Evolutionary conservation across 1,139 yeast genomes (phyloP).

Genomic region (Scheffersomyces segobiensis): DNA sequence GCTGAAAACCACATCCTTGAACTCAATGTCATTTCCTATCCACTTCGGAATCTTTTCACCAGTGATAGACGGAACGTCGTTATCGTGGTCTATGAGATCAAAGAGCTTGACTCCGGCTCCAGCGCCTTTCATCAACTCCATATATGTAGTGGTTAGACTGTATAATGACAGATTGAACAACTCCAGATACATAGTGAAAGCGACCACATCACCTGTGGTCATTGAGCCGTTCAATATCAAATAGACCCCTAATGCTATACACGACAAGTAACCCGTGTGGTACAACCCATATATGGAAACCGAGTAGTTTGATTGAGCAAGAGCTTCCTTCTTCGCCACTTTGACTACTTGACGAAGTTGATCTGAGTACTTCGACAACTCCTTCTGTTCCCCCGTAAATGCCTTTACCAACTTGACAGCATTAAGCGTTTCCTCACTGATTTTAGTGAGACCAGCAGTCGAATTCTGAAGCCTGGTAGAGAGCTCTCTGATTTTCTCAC

Average conservation of each 20-base stretch:
- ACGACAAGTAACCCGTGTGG: slow-evolving; percentile 47
- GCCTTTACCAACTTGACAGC: slow-evolving; percentile 48
- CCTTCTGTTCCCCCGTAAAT: slow-evolving; percentile 48
- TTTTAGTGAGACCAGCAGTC: slow-evolving; percentile 48
- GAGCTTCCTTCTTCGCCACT: slow-evolving; percentile 48
- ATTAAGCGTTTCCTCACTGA: slow-evolving; percentile 47
- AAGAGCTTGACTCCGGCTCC: slow-evolving; percentile 54
- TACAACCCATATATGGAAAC: slow-evolving; percentile 48
- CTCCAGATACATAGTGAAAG: slow-evolving; percentile 52
- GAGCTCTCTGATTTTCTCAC: slow-evolving; percentile 45
- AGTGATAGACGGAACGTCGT: slow-evolving; percentile 44
- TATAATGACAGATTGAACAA: slow-evolving; percentile 50
- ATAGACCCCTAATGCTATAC: slow-evolving; percentile 47
- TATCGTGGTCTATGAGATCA: slow-evolving; percentile 45
- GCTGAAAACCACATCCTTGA: slow-evolving; percentile 66
- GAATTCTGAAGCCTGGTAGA: slow-evolving; percentile 49
- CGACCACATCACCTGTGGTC: slow-evolving; percentile 51
- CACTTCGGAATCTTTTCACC: slow-evolving; percentile 44
- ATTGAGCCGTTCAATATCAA: slow-evolving; percentile 43
- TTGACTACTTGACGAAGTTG: slow-evolving; percentile 42
- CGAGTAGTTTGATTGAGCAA: slow-evolving; percentile 48
- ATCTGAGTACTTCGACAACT: slow-evolving; percentile 39
- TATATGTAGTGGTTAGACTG: slow-evolving; percentile 51
- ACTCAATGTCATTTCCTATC: slow-evolving; percentile 57
- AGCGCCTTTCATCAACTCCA: slow-evolving; percentile 58